Base-by-base conservation (phyloP, 2,329 filamentous ascomycete species). In the Escovopsis sp. region DNA sequence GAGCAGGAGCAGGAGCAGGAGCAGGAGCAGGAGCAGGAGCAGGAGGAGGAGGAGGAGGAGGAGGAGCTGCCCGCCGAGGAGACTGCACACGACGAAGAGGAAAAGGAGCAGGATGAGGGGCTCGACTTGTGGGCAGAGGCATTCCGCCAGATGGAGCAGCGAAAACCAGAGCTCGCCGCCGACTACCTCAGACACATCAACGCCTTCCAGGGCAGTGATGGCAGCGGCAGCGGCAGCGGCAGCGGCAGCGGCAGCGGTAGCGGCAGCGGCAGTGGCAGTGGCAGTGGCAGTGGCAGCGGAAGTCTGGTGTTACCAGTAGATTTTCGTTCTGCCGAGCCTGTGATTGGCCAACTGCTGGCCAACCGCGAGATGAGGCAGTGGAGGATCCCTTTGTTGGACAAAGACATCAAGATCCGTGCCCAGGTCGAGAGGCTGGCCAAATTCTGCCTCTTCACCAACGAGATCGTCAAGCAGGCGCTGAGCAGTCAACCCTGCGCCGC, bases 401-500 rank as follows among this genome's bases (percentile, higher is more conserved):
- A 46, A 35, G 43, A 51, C 26, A 41, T 53, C 36, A 51, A 46
- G 26, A 36, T 53, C 26, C 43, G 48, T 6, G 41, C 47, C 38
- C 47, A 53, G 40, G 47, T 42, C 23, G 51, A 55, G 42, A 49
- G 45, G 19, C 34, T 55, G 3, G 42, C 41, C 7, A 53, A 53
- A 40, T 48, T 54, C 36, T 37, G 52, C n/a, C 26, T 49, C 8
- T 55, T 47, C 48, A 46, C 47, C n/a, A 46, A 55, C 34, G 30
- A 36, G 4, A 47, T 55, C 28, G 44, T 55, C 36, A 49, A 50
- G 26, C 18, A 38, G 6, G 49, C 49, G 12, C 19, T 54, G 11
- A 54, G 43, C 26, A 40, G 38, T 19, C 52, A 55, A 37, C 53
- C 52, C 10, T 49, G 52, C 38, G 45, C 51, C 10, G 49, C 51